A percentile compares a stretch with the other conserved stretches of the same genome.
phyloP scores from a whole-genome alignment of 2,329 filamentous ascomycete genomes.

The Colletotrichum sp. region DNA sequence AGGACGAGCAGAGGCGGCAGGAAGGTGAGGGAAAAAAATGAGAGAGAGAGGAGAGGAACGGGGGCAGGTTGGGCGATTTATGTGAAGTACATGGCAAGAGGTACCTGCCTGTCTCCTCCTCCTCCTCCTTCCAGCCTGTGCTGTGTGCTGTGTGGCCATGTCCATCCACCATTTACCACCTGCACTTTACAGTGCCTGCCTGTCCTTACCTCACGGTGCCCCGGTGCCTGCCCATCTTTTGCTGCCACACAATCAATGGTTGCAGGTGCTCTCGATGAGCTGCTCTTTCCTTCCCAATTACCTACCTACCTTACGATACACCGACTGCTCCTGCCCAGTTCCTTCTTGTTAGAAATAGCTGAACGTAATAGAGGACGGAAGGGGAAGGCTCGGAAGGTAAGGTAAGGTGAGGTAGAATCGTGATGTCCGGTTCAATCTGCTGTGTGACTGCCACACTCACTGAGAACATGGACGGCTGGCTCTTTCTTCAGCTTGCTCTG shows the following conservation, averaged over 20 bases:
- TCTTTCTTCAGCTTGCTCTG: neutral
- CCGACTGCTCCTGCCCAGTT: neutral
- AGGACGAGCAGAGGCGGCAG: conserved; percentile 9
- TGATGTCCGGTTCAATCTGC: neutral
- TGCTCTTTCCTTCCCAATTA: neutral
- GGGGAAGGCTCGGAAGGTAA: neutral
- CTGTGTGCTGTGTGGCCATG: neutral
- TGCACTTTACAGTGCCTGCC: neutral
- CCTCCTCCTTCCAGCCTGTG: neutral
- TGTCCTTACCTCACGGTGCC: neutral
- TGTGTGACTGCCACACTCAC: neutral
- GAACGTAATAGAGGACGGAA: neutral
- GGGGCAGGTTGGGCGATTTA: conserved; percentile 20
- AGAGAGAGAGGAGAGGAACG: conserved; percentile 9
- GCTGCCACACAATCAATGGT: neutral
- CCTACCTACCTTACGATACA: neutral
- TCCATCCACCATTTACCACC: neutral
- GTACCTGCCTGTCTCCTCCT: neutral
- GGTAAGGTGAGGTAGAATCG: neutral
- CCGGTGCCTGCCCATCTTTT: neutral
- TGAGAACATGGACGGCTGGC: neutral
- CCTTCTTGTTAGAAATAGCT: neutral
- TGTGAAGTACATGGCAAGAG: conserved; percentile 15
- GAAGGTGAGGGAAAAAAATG: conserved; percentile 6
- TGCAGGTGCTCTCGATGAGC: neutral